These are phyloP conservation scores for Kluyveromyces siamensis DNA, from an alignment of 805 yeast genomes.

Conservation along the genomic window DNA sequence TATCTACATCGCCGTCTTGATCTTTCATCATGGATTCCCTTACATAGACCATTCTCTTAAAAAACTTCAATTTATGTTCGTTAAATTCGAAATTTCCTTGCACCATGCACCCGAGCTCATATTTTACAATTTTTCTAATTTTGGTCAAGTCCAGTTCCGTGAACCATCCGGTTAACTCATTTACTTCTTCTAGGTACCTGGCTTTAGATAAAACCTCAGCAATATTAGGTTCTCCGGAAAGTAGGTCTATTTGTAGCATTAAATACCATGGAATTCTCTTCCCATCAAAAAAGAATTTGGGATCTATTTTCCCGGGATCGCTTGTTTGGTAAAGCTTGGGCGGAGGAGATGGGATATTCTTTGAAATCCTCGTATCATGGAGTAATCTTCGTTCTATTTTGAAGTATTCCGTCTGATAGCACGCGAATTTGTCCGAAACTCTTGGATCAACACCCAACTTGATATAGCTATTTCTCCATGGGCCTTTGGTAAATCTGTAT, in stretches of 20 bases:
- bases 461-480: slow-evolving; percentile 86
- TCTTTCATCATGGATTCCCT: slow-evolving; percentile 29
- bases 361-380: slow-evolving; percentile 19
- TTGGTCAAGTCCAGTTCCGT: slow-evolving; percentile 50
- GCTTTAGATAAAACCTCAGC: slow-evolving; percentile 34
- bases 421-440: slow-evolving; percentile 41
- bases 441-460: slow-evolving; percentile 74
- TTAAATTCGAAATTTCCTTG: slow-evolving; percentile 40
- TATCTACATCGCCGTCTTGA: slow-evolving; percentile 23
- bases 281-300: slow-evolving; percentile 63
- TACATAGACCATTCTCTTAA: slow-evolving; percentile 35
- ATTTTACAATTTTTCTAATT: slow-evolving; percentile 60
- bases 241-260: slow-evolving; percentile 71
- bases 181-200: slow-evolving; percentile 42
- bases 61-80: slow-evolving; percentile 29
- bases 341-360: slow-evolving; percentile 26
- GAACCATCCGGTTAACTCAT: slow-evolving; percentile 62
- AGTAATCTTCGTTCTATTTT: slow-evolving; percentile 27
- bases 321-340: slow-evolving; percentile 26
- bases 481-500: slow-evolving; percentile 78
- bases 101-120: slow-evolving; percentile 56
- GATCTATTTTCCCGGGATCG: slow-evolving; percentile 30
- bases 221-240: slow-evolving; percentile 56
- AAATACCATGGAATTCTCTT: slow-evolving; percentile 55
- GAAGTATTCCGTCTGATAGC: slow-evolving; percentile 81